Percentiles rank a stretch among this genome's conserved stretches.
Conservation (phyloP, 2,329 filamentous ascomycete genomes). For the Sporothrix phasma region DNA sequence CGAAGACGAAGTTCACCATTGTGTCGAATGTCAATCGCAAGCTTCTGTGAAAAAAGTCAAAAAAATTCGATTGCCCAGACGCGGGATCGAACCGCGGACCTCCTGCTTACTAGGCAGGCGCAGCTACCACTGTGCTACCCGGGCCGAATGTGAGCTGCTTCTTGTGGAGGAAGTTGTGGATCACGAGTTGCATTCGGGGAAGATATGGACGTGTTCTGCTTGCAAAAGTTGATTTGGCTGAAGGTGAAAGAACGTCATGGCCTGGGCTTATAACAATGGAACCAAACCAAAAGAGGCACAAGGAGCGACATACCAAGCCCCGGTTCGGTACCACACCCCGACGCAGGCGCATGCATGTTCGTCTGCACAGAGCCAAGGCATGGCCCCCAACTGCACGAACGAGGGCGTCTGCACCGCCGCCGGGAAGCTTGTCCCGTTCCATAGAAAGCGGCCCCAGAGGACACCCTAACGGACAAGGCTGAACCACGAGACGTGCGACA, state of each 20-base stretch:
- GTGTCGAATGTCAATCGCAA: no score
- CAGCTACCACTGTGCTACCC: slow-evolving; percentile 2
- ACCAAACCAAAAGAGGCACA: no score
- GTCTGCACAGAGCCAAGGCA: not conserved
- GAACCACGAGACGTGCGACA: no score
- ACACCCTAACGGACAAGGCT: no score
- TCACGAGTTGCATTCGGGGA: not conserved
- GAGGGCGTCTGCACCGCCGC: not conserved
- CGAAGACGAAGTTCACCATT: no score
- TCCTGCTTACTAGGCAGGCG: slow-evolving; percentile 3
- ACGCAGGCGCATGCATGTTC: not conserved
- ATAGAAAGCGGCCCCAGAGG: no score
- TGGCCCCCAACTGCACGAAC: not conserved
- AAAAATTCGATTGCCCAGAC: not conserved
- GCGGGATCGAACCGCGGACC: slow-evolving; percentile 2
- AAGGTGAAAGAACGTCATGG: no score
- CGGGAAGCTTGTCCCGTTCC: slow-evolving; percentile 7
- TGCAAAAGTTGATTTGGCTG: no score
- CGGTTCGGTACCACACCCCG: no score
- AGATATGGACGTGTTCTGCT: not conserved
- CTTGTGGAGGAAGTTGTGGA: not conserved
- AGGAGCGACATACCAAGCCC: no score
- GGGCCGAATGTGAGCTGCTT: not conserved
- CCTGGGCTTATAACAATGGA: no score
- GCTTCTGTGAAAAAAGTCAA: no score